A percentile compares a stretch with the other conserved stretches of the same genome.
These are phyloP conservation scores for Quercus tomentella DNA, from an alignment of 331 rosid genomes.

Conservation along the genomic window DNA sequence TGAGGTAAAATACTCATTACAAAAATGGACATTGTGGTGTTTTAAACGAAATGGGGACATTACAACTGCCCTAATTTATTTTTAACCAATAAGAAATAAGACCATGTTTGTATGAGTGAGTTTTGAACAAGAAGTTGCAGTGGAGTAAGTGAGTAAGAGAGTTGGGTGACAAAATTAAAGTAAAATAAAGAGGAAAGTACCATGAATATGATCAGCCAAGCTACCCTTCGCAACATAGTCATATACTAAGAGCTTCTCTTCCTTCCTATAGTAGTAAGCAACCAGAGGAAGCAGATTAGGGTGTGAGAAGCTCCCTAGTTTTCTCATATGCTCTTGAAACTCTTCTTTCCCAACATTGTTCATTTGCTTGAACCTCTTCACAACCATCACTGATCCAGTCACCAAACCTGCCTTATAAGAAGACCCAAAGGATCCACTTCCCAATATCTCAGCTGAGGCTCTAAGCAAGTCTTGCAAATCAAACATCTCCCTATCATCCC, in stretches of 20 bases:
- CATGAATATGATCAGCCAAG: slow-evolving; percentile 76
- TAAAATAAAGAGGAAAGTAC: slow-evolving; percentile 14
- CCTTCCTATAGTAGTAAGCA: slow-evolving; percentile 82
- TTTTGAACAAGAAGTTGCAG: neutral
- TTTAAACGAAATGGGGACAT: too few relatives aligned
- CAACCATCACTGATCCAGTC: slow-evolving; percentile 65
- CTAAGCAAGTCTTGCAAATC: slow-evolving; percentile 76
- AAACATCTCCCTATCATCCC: slow-evolving; percentile 58
- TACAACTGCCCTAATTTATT: too few relatives aligned
- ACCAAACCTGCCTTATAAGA: slow-evolving; percentile 70
- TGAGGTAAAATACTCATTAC: too few relatives aligned
- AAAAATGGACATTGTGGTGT: too few relatives aligned
- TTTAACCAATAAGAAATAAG: neutral
- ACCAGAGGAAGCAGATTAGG: slow-evolving; percentile 79
- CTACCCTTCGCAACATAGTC: slow-evolving; percentile 57
- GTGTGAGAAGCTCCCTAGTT: slow-evolving; percentile 67
- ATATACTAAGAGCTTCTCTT: slow-evolving; percentile 80
- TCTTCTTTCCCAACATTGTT: slow-evolving; percentile 79
- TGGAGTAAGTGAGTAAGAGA: neutral
- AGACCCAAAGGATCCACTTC: slow-evolving; percentile 80
- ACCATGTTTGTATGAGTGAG: neutral
- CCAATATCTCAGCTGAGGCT: slow-evolving; percentile 89
- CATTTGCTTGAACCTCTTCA: slow-evolving; percentile 89
- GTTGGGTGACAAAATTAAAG: neutral
- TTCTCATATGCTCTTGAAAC: slow-evolving; percentile 82